Conservation (phyloP, 805 yeast genomes). For the Kregervanrija fluxuum region DNA sequence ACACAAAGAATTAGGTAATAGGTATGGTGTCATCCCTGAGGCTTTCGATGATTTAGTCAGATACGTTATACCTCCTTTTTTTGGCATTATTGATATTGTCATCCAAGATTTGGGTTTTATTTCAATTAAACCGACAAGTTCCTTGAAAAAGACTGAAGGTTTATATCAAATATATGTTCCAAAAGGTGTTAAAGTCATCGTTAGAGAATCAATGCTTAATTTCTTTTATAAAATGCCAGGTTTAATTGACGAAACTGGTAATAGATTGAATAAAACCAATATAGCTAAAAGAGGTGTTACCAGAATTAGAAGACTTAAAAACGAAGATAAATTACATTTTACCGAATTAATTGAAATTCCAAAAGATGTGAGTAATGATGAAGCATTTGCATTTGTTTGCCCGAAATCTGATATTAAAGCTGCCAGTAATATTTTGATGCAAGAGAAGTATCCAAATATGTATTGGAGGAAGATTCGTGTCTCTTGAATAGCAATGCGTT, state of each 20-base stretch:
- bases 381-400: conserved; percentile 12
- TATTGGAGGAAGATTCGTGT: conserved; percentile 13
- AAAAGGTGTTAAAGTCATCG: conserved; percentile 42
- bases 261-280: conserved; percentile 11
- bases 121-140: conserved; percentile 54
- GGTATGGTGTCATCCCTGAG: conserved; percentile 15
- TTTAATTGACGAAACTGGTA: conserved; percentile 11
- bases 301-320: conserved; percentile 10
- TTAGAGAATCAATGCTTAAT: conserved; percentile 32
- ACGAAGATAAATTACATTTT: conserved; percentile 15
- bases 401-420: conserved; percentile 6
- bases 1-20: conserved; percentile 19
- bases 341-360: conserved; percentile 18
- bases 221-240: conserved; percentile 21
- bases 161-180: conserved; percentile 49
- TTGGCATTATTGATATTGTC: conserved; percentile 59
- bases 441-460: conserved; percentile 20
- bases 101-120: conserved; percentile 59
- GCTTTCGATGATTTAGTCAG: conserved; percentile 30
- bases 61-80: conserved; percentile 63
- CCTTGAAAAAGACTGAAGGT: conserved; percentile 15
- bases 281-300: conserved; percentile 8
- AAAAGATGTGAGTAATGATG: conserved; percentile 6
- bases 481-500: too few relatives aligned
- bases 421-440: conserved; percentile 1